These are phyloP conservation scores for Neospermospora avenae DNA, from an alignment of 2,329 filamentous ascomycete genomes.

Conservation along the genomic window DNA sequence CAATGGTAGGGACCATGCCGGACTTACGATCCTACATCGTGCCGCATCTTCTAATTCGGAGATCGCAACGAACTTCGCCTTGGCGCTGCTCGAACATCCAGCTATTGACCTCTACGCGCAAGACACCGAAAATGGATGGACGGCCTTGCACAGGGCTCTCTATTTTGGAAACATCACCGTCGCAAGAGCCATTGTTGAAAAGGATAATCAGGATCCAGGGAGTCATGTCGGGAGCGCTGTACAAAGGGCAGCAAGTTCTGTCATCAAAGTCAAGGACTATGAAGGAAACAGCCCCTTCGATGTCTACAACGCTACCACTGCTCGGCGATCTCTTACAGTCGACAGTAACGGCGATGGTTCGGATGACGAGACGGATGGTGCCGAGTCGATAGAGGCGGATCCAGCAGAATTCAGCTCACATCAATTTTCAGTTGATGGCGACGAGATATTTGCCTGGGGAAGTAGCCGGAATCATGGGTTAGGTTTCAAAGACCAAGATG, in stretches of 20 bases:
- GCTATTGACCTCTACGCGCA: conserved; percentile 81
- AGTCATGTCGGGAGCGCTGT: conserved; percentile 57
- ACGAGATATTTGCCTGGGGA: conserved; percentile 90
- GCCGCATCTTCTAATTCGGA: conserved; percentile 72
- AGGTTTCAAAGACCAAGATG: conserved; percentile 92
- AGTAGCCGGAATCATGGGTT: conserved; percentile 95
- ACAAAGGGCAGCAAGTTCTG: conserved; percentile 59
- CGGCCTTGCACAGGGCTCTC: conserved; percentile 83
- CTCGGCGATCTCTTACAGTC: conserved; percentile 61
- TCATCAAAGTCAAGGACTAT: conserved; percentile 93
- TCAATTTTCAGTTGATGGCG: conserved; percentile 50
- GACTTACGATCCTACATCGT: conserved; percentile 80
- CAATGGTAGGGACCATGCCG: conserved; percentile 79
- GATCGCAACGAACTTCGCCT: conserved; percentile 70
- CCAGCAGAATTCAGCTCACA: background rate
- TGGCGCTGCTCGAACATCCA: conserved; percentile 76
- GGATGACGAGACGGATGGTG: conserved; percentile 50
- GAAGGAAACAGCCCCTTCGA: conserved; percentile 96
- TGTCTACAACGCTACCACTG: conserved; percentile 84
- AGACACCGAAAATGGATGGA: conserved; percentile 93
- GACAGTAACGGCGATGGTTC: conserved; percentile 28
- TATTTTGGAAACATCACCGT: conserved; percentile 88
- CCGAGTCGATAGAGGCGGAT: conserved; percentile 31
- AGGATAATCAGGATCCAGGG: conserved; percentile 59
- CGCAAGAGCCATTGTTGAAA: conserved; percentile 75